Evolutionary conservation across 495 filamentous ascomycete species (phyloP).

Genomic region (Penicillium coffeae): DNA sequence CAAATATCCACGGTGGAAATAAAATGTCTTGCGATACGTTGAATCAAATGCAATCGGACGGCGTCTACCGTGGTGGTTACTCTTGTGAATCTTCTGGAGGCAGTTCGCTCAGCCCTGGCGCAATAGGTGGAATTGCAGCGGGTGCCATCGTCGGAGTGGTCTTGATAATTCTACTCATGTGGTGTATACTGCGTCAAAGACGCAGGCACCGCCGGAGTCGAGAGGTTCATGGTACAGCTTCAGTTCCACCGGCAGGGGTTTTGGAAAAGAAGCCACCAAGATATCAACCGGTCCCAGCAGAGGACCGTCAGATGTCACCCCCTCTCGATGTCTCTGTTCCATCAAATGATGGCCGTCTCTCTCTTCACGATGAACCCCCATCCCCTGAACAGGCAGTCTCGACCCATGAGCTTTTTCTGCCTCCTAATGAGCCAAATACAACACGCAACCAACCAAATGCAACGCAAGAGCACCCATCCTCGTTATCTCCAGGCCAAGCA

Average conservation of each 20-base stretch:
- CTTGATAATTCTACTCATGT: slow-evolving; percentile 21
- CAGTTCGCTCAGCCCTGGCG: slow-evolving; percentile 21
- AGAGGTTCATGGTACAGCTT: not conserved
- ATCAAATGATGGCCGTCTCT: too few species aligned
- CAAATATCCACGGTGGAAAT: slow-evolving; percentile 16
- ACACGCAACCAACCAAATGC: not conserved
- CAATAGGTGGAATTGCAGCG: slow-evolving; percentile 31
- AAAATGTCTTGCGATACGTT: slow-evolving; percentile 23
- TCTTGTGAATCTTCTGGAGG: slow-evolving; percentile 13
- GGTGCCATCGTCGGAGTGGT: slow-evolving; percentile 26
- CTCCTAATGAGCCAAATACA: not conserved
- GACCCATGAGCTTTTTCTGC: not conserved
- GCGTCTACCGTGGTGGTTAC: slow-evolving; percentile 18
- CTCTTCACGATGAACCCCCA: not conserved
- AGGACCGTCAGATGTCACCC: slow-evolving; percentile 3
- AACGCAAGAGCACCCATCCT: not conserved
- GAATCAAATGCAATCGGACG: slow-evolving; percentile 10
- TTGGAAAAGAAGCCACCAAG: not conserved
- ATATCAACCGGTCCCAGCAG: not conserved
- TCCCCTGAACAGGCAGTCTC: not conserved
- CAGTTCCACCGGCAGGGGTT: not conserved
- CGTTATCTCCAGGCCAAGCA: not conserved
- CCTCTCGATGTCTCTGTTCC: slow-evolving; percentile 14
- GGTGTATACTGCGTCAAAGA: slow-evolving; percentile 18
- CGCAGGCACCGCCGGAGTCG: slow-evolving; percentile 8